These are phyloP conservation scores for Hapsidospora chrysogenum DNA, from an alignment of 495 filamentous ascomycete genomes.

Conservation along the genomic window DNA sequence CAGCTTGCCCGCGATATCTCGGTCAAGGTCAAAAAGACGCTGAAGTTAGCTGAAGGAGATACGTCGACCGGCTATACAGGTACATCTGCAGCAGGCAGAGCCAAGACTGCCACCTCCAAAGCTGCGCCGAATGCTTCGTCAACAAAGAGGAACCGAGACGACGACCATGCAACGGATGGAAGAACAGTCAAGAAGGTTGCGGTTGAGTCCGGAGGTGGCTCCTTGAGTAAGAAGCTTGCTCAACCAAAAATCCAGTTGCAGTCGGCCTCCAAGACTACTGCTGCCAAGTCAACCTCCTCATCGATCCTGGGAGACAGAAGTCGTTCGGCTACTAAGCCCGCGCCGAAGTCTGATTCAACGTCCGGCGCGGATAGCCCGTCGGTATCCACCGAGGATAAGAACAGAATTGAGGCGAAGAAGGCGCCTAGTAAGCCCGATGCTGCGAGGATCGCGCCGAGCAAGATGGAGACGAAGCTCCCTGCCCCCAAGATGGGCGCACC, in stretches of 20 bases:
- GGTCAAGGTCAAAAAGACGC: conserved; percentile 4
- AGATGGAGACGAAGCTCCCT: conserved; percentile 4
- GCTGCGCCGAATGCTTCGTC: conserved; percentile 6
- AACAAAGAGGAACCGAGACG: conserved; percentile 18
- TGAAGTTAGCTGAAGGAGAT: conserved; percentile 5
- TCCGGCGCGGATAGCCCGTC: conserved; percentile 10
- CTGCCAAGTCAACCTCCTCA: conserved; percentile 6
- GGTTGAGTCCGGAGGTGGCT: conserved; percentile 9
- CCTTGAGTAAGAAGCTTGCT: conserved; percentile 5
- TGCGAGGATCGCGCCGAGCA: conserved; percentile 1
- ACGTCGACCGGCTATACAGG: conserved; percentile 1
- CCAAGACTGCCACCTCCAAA: conserved; percentile 6
- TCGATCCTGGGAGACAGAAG: too few relatives aligned
- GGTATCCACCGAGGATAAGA: conserved; percentile 1
- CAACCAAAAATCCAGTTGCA: conserved; percentile 6
- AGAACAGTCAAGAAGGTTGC: conserved; percentile 23
- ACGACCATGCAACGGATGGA: conserved; percentile 16
- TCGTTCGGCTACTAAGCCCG: conserved; percentile 3
- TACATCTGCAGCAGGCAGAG: conserved; percentile 2
- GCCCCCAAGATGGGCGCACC: conserved; percentile 1
- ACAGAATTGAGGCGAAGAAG: conserved; percentile 2
- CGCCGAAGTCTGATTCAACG: conserved; percentile 14
- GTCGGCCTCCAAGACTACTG: conserved; percentile 10
- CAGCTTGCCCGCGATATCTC: conserved; percentile 7
- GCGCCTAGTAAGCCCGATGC: conserved; percentile 4